Percentiles rank a stretch among this genome's conserved stretches.
Evolutionary conservation across 805 yeast genomes (phyloP).

Genomic region (Candida insectorum): DNA sequence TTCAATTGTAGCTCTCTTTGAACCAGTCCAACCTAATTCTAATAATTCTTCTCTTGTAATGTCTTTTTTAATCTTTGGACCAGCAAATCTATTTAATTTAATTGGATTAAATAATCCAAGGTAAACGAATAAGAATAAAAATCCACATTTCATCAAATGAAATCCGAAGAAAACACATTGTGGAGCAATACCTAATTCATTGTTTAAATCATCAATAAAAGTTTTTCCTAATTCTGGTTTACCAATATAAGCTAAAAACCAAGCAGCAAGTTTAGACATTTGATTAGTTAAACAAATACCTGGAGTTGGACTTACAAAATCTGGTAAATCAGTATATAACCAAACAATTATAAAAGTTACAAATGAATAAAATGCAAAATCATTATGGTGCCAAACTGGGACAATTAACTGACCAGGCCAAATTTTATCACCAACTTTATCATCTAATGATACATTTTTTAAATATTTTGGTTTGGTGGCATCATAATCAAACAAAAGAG

Average conservation of each 20-base stretch:
- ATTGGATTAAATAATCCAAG: conserved; percentile 78
- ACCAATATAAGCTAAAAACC: conserved; percentile 31
- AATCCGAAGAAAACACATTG: conserved; percentile 69
- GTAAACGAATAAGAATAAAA: conserved; percentile 56
- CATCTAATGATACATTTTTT: conserved; percentile 42
- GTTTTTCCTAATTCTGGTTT: conserved; percentile 41
- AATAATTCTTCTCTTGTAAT: conserved; percentile 54
- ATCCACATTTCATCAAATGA: conserved; percentile 60
- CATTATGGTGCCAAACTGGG: conserved; percentile 63
- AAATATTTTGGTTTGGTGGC: conserved; percentile 47
- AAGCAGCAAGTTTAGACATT: conserved; percentile 24
- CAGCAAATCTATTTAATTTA: conserved; percentile 29
- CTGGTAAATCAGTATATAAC: conserved; percentile 95
- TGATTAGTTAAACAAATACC: conserved; percentile 77
- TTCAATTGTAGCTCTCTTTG: conserved; percentile 65
- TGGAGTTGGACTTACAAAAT: conserved; percentile 85
- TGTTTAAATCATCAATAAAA: conserved; percentile 47
- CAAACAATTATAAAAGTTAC: conserved; percentile 51
- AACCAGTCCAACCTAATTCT: conserved; percentile 91
- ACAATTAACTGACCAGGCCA: conserved; percentile 91
- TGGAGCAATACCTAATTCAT: conserved; percentile 37
- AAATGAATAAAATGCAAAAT: conserved; percentile 39
- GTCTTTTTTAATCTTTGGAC: conserved; percentile 25
- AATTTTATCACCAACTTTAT: conserved; percentile 53
- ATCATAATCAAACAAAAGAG: conserved; percentile 61